Base-by-base conservation (phyloP, 768 basidiomycete genomes). In the Lactifluus subvellereus region DNA sequence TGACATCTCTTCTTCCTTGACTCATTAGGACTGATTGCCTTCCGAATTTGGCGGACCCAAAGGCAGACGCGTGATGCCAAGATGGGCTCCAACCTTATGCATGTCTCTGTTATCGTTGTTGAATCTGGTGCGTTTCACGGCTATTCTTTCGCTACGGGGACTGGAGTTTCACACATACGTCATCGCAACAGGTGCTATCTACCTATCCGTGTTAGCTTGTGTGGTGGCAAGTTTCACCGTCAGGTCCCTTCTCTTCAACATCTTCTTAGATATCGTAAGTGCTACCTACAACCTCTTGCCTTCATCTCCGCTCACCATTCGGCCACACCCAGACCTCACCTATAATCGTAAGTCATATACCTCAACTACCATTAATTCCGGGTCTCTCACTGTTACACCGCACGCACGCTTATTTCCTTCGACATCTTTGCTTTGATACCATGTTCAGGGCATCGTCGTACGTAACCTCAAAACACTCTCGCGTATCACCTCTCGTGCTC, bases 11-110 rank as follows among this genome's bases (percentile, higher is more conserved):
- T 55, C 5, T 11, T 45, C n/a, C 6, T 7, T 11, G 2, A 10
- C 48, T 18, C 22, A 13, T 53, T 33, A 66, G 65, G 62, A 1
- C 57, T 66, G 13, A 66, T 66, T 38, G 65, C 65, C 0, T 64
- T 51, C 57, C 65, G 62, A 30, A 66, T 66, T 11, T 66, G 65
- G 65, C 48, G 54, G 48, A 64, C 56, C 3, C 65, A 66, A 33
- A 37, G 37, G 13, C 62, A 64, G 53, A 66, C 62, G 11, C 61
- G 53, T 8, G 65, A 66, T 18, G 61, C 62, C 20, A 66, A 66
- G 65, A 58, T 66, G 62, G 62, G 61, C 10, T 54, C 56, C 27
- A 66, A 32, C 54, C 65, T 66, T 18, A 22, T 33, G 8, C 53
- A 66, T 0, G 62, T 66, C 8, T 58, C 65, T 8, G 1, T 64